These are phyloP conservation scores for Crithidia bombi DNA, from an alignment of 208 protist genomes.

Conservation along the genomic window DNA sequence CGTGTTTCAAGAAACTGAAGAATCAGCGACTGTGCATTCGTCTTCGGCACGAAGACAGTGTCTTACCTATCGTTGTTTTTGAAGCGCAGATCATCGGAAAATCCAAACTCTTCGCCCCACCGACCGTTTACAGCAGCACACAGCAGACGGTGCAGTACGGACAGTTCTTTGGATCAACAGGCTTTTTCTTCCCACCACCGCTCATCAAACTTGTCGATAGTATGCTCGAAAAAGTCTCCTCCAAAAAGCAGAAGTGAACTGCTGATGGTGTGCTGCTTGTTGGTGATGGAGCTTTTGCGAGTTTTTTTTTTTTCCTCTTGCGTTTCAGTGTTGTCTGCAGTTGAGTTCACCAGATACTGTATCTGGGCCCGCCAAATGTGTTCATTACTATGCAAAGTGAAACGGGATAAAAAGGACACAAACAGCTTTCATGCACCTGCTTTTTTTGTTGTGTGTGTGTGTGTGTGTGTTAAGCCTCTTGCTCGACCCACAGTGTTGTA, in stretches of 20 bases:
- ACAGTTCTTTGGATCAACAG: conserved; percentile 73
- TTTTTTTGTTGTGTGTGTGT: too few species aligned
- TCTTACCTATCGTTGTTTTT: conserved; percentile 39
- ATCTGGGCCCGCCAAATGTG: background rate
- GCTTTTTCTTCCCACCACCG: conserved; percentile 75
- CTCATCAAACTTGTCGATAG: conserved; percentile 58
- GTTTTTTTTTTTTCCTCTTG: conserved; percentile 6
- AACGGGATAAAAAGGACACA: too few species aligned
- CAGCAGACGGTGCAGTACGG: conserved; percentile 62
- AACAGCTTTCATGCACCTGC: too few species aligned
- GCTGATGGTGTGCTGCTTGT: background rate
- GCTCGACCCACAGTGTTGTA: too few species aligned
- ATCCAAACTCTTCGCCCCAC: conserved; percentile 32
- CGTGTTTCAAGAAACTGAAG: conserved; percentile 31
- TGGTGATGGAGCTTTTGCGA: background rate
- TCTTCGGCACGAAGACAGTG: conserved; percentile 32
- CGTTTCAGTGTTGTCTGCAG: background rate
- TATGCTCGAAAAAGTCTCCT: conserved; percentile 18
- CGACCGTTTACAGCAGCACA: conserved; percentile 41
- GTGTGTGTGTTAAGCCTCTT: too few species aligned
- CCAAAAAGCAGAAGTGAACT: conserved; percentile 13
- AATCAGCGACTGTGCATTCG: conserved; percentile 49
- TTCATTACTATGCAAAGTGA: background rate
- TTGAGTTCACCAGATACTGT: background rate
- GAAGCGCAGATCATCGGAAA: conserved; percentile 53